Conservation (phyloP, 805 yeast species). For the Grigorovia jiainica region DNA sequence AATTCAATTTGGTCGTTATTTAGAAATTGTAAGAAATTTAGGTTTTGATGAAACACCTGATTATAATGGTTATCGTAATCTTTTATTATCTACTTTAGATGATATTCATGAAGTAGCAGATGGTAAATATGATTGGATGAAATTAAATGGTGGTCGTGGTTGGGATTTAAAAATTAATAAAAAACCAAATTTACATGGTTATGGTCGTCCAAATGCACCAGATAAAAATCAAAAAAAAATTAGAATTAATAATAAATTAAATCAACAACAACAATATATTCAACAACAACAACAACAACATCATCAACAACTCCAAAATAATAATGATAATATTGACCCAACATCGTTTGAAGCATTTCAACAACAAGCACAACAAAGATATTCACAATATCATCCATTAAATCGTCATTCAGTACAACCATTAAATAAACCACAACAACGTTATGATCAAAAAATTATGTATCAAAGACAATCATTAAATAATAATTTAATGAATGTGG, state of each 20-base stretch:
- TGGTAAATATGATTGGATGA: constrained; percentile 97
- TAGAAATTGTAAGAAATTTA: constrained; percentile 78
- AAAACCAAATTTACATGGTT: constrained; percentile 90
- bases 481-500: too few relatives aligned
- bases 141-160: constrained; percentile 86
- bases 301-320: constrained; percentile 7
- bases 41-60: constrained; percentile 93
- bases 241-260: constrained; percentile 8
- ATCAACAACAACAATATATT: constrained; percentile 13
- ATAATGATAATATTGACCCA: constrained; percentile 23
- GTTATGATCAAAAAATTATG: constrained; percentile 3
- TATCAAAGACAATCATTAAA: not conserved
- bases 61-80: constrained; percentile 72
- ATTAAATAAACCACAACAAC: constrained; percentile 4
- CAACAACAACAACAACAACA: constrained; percentile 6
- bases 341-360: constrained; percentile 33
- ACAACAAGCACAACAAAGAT: constrained; percentile 29
- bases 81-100: constrained; percentile 69
- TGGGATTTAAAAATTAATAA: constrained; percentile 88
- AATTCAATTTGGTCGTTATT: constrained; percentile 83
- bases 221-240: constrained; percentile 30
- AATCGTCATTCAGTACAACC: constrained; percentile 8
- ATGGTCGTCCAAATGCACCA: constrained; percentile 89
- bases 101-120: constrained; percentile 66
- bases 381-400: constrained; percentile 26